phyloP scores from a whole-genome alignment of 495 filamentous ascomycete genomes.

The Xylaria grammica region DNA sequence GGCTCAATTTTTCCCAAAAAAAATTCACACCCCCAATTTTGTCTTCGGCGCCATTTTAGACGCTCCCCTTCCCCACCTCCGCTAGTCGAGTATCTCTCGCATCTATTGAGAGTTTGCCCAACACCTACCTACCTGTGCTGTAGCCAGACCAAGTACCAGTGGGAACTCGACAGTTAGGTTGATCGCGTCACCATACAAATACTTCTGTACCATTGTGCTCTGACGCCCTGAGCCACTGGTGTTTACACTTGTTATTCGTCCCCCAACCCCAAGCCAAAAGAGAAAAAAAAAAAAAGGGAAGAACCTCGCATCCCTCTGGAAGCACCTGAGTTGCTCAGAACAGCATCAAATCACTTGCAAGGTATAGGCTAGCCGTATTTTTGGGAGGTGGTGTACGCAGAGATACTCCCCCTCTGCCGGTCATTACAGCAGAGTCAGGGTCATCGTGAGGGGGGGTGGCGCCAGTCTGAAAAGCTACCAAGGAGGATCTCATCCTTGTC shows the following conservation, averaged over 20 bases:
- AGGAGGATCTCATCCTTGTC: slow-evolving; percentile 24
- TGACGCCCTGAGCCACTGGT: neutral
- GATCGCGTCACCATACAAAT: slow-evolving; percentile 21
- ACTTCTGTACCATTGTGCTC: neutral
- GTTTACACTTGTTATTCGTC: neutral
- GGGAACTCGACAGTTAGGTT: slow-evolving; percentile 4
- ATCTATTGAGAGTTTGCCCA: slow-evolving; percentile 19
- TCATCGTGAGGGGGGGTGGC: slow-evolving; percentile 19
- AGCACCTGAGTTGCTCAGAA: neutral
- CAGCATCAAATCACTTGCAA: neutral
- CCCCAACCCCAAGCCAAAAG: neutral
- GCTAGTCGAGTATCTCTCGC: slow-evolving; percentile 21
- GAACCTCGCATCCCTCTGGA: neutral
- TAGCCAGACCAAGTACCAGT: slow-evolving; percentile 18
- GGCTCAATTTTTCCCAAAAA: slow-evolving; percentile 17
- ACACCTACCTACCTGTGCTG: slow-evolving; percentile 8
- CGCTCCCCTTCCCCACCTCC: slow-evolving; percentile 18
- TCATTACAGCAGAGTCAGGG: slow-evolving; percentile 21
- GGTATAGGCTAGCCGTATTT: neutral
- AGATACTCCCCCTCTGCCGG: slow-evolving; percentile 7
- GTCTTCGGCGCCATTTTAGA: slow-evolving; percentile 27
- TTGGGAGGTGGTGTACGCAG: neutral
- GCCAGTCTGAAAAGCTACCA: slow-evolving; percentile 1
- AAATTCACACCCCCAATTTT: slow-evolving; percentile 14
- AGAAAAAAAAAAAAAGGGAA: neutral